A percentile compares a stretch with the other conserved stretches of the same genome.
These are phyloP conservation scores for Aspergillus puulaauensis DNA, from an alignment of 2,329 filamentous ascomycete genomes.

Conservation along the genomic window DNA sequence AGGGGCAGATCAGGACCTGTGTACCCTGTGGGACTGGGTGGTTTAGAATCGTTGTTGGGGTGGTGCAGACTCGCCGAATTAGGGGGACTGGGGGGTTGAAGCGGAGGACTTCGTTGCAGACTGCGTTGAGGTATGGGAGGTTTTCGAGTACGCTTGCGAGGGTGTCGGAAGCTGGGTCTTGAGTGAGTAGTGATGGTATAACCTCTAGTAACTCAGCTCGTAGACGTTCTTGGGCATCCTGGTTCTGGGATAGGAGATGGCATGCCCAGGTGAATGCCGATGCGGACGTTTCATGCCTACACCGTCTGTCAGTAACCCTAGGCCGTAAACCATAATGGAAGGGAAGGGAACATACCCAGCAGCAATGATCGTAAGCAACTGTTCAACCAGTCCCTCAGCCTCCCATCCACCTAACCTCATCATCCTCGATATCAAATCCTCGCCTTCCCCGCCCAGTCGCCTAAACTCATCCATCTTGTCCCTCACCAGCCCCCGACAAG, in stretches of 20 bases:
- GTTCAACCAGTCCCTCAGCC: neutral
- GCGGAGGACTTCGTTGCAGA: constrained; percentile 7
- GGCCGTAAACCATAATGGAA: too few species aligned
- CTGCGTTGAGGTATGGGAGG: constrained; percentile 3
- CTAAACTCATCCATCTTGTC: neutral
- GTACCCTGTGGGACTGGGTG: neutral
- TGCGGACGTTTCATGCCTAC: constrained; percentile 5
- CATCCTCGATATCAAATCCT: neutral
- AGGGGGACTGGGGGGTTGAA: neutral
- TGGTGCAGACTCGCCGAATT: neutral
- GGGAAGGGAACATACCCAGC: neutral
- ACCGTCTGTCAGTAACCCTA: neutral
- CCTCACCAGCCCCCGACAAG: neutral
- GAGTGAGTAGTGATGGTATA: neutral
- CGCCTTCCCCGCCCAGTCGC: neutral
- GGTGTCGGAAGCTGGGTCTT: neutral
- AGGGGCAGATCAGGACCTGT: neutral
- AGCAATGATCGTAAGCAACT: neutral
- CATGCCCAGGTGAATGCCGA: constrained; percentile 4
- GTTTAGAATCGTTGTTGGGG: neutral
- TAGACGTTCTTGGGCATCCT: neutral
- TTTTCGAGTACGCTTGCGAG: neutral
- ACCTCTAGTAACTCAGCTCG: neutral
- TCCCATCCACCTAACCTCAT: neutral
- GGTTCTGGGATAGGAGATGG: neutral